Evolutionary conservation across 2,329 filamentous ascomycete species (phyloP), one percentile per base, ranked within the genome.

Genomic region (Aureobasidium sp.): DNA sequence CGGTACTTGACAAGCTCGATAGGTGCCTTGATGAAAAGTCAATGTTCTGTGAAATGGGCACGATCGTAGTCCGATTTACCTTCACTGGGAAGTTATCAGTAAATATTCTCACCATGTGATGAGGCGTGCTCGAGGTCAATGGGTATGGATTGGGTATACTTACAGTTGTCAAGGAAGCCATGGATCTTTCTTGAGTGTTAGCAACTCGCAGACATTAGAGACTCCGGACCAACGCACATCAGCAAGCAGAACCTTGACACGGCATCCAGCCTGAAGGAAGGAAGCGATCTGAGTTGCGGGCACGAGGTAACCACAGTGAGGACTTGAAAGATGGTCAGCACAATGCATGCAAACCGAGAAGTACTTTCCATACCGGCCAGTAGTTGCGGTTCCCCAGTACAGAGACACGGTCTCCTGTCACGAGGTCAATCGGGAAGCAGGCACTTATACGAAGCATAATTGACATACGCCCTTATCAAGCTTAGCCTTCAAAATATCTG

Each of bases 301-400:
- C 10, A 94, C 88, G 65, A 96, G 90, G 81, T 96, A 96, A 68
- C 90, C 92, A 73, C 86, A 89, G 75, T 97, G 92, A 61, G 92
- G 92, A 64, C 47, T 50, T 12, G 9, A 10, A n/a, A 9, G 10
- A 10, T 1, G 5, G 13, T 50, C 4, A 50, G 47, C 32, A 3
- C 2, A 34, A 1, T 8, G 20, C 17, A 1, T 0, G n/a, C 10
- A 13, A 6, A 7, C 20, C 13, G 12, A 1, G 13, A 2, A 1
- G 9, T 20, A n/a, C 9, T n/a, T 1, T 20, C 12, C 6, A 10
- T 1, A 55, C 51, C 39, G 83, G n/a, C 91, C 91, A 0, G 91
- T 95, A 17, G 90, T 91, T 20, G 90, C 89, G 43, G 88, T 93
- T 46, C 88, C 89, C 90, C 90, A 95, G 84, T 96, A 96, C 74